Evolutionary conservation across 2,329 filamentous ascomycete genomes (phyloP).

Genomic region (Aspergillus melleus): DNA sequence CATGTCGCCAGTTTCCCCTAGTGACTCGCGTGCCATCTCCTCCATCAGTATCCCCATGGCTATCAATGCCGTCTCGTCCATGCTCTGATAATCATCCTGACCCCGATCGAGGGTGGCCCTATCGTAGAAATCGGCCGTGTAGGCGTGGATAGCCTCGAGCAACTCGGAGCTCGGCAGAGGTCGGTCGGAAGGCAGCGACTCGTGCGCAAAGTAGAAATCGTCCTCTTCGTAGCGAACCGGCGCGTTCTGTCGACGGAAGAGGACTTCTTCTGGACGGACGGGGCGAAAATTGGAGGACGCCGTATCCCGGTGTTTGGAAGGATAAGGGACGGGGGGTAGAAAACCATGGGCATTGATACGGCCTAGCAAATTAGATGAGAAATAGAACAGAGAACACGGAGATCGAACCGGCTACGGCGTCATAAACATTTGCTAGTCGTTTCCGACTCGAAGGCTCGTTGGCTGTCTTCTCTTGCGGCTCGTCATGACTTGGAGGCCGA

Average conservation of each 20-base stretch:
- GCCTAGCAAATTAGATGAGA: conserved; percentile 34
- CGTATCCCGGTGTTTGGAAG: conserved; percentile 35
- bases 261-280: conserved; percentile 58
- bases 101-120: conserved; percentile 34
- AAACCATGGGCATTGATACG: conserved; percentile 47
- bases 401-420: conserved; percentile 56
- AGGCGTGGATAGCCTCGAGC: conserved; percentile 57
- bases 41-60: conserved; percentile 62
- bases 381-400: not conserved
- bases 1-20: conserved; percentile 60
- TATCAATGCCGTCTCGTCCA: conserved; percentile 64
- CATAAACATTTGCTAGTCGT: conserved; percentile 53
- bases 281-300: conserved; percentile 37
- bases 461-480: not conserved
- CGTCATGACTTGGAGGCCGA: conserved; percentile 12
- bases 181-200: conserved; percentile 39
- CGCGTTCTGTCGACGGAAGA: conserved; percentile 55
- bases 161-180: conserved; percentile 58
- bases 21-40: conserved; percentile 52
- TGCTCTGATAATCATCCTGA: conserved; percentile 48
- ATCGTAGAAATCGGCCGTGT: conserved; percentile 57
- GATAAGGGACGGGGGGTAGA: conserved; percentile 19
- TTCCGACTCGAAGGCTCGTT: conserved; percentile 20
- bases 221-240: conserved; percentile 54
- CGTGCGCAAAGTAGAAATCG: conserved; percentile 57